Conservation (phyloP, 1,284 basidiomycete species). For the Erythrobasidium hasegawianum region DNA sequence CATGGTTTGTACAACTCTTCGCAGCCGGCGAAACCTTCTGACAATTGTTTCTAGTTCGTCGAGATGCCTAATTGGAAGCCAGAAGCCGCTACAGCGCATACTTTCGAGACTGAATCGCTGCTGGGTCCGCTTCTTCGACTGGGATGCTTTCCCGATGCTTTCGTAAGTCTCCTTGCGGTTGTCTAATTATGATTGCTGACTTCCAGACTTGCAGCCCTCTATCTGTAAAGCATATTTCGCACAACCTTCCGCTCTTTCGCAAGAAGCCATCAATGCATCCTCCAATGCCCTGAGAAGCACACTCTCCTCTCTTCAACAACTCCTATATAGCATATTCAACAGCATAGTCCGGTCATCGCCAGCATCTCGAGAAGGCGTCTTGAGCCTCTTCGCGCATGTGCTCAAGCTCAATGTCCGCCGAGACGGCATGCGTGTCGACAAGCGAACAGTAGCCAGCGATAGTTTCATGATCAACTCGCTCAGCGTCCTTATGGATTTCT, state of each 20-base stretch:
- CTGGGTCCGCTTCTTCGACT: constrained; percentile 77
- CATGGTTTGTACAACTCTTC: constrained; percentile 58
- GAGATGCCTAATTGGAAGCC: constrained; percentile 50
- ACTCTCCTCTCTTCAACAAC: constrained; percentile 55
- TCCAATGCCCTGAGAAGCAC: constrained; percentile 73
- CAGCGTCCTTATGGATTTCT: constrained; percentile 73
- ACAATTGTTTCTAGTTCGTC: constrained; percentile 48
- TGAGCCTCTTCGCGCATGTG: constrained; percentile 76
- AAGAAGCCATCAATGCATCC: constrained; percentile 74
- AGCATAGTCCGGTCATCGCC: constrained; percentile 77
- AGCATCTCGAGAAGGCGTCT: constrained; percentile 71
- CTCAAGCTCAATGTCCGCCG: constrained; percentile 76
- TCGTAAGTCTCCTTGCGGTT: constrained; percentile 71
- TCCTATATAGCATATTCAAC: constrained; percentile 86
- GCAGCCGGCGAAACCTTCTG: too few species aligned
- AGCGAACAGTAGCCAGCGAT: constrained; percentile 79
- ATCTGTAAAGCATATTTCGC: constrained; percentile 78
- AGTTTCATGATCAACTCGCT: constrained; percentile 91
- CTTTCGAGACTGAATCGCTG: constrained; percentile 60
- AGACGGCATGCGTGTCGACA: constrained; percentile 87
- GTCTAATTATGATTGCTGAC: too few species aligned
- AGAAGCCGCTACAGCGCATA: constrained; percentile 47
- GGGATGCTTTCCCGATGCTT: constrained; percentile 78
- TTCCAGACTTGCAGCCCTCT: constrained; percentile 60
- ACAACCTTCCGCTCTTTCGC: constrained; percentile 69